Base-by-base conservation (phyloP, 495 filamentous ascomycete species). In the Trichoderma asperelloides region DNA sequence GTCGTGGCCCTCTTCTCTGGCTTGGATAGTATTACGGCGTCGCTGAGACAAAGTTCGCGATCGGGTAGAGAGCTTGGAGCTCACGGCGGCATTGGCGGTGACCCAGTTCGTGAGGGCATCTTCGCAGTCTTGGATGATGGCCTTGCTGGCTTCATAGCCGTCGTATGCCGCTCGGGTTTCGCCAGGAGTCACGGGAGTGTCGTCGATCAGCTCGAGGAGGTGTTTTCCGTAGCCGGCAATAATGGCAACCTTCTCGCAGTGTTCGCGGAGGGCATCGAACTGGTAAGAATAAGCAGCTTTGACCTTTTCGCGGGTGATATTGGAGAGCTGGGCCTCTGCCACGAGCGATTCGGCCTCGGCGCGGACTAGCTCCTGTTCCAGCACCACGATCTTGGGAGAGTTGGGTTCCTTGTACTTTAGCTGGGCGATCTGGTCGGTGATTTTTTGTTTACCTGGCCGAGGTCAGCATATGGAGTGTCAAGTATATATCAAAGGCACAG, bases 361-460 rank as follows among this genome's bases (percentile, higher is more conserved):
- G 71, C 95, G 95, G 68, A 98, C 95, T 65, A 98, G 90, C 79
- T 98, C 95, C 78, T 98, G 95, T 79, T 98, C 95, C 71, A 98
- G 89, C 41, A 98, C 93, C 65, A 96, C 92, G 65, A 98, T 98
- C 77, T 91, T 93, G 49, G 96, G 93, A 12, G 92, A 97, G 81
- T 96, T 96, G 40, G 95, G 95, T 76, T 98, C 96, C 81, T 98
- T 98, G 87, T 98, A 98, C 79, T 98, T 98, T 65, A 98, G 86
- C 77, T 98, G 95, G 21, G 95, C 94, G 71, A 98, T 98, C 72
- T 98, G 91, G 75, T 98, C 96, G 74, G 92, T 97, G 77, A 98
- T 98, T 81, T 98, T 98, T 78, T 98, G 95, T 80, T 98, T 98
- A 75, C 93, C 92, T 91, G 68, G 62, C 65, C 65, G 39, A 68